These are phyloP conservation scores for Delonix regia DNA, from an alignment of 306 rosid species.

Conservation along the genomic window DNA sequence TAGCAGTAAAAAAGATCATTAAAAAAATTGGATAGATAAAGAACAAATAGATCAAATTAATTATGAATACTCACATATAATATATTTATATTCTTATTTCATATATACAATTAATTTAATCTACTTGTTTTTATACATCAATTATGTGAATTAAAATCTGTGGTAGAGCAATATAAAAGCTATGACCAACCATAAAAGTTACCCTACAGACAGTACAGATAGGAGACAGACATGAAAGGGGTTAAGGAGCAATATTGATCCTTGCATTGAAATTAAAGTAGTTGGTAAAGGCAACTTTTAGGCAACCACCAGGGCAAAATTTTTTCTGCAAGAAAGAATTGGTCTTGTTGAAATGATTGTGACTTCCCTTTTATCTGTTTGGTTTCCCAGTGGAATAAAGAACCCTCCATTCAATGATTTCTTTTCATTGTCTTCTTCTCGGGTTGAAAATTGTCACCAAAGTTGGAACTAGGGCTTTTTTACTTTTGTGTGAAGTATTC, in stretches of 20 bases:
- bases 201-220: constrained; percentile 25
- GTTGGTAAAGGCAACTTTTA: constrained; percentile 20
- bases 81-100: too few species aligned
- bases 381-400: background rate
- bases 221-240: constrained; percentile 47
- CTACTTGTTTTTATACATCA: too few species aligned
- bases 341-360: background rate
- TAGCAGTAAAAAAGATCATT: background rate
- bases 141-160: too few species aligned
- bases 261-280: background rate
- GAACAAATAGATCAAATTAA: too few species aligned
- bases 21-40: background rate
- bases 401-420: background rate
- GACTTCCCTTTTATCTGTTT: background rate
- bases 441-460: background rate
- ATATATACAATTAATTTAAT: too few species aligned
- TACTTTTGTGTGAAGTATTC: background rate
- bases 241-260: constrained; percentile 33
- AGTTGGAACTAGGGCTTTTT: background rate
- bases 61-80: too few species aligned
- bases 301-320: background rate
- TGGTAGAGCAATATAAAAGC: too few species aligned
- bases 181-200: constrained; percentile 27
- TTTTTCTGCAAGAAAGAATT: background rate
- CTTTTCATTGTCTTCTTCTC: background rate